A percentile compares a stretch with the other conserved stretches of the same genome.
Evolutionary conservation across 352 stramenopile genomes (phyloP).

Genomic region (Ophiocytium majus): DNA sequence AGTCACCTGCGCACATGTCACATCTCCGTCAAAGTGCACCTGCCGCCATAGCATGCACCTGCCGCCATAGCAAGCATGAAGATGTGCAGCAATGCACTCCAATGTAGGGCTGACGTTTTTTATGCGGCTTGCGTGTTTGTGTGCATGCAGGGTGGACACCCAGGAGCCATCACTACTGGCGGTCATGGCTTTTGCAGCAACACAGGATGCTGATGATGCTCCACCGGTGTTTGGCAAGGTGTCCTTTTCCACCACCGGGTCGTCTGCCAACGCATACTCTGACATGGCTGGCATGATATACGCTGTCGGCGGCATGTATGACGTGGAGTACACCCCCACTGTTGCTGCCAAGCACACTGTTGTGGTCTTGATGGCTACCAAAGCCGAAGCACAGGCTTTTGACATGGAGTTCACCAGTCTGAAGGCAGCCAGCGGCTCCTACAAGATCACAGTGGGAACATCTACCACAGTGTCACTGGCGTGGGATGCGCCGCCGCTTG

Average conservation of each 20-base stretch:
- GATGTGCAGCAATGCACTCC: no score
- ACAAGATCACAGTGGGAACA: conserved; percentile 69
- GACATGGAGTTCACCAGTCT: conserved; percentile 70
- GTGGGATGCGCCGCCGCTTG: neutral
- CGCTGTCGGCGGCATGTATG: conserved; percentile 72
- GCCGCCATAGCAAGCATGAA: no score
- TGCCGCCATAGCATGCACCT: no score
- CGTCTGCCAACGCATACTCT: no score
- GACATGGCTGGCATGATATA: conserved; percentile 67
- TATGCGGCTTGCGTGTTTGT: no score
- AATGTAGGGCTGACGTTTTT: no score
- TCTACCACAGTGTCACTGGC: conserved; percentile 62
- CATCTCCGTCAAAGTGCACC: no score
- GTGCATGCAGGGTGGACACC: no score
- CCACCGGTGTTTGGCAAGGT: conserved; percentile 60
- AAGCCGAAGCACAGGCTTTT: conserved; percentile 74
- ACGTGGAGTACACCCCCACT: conserved; percentile 74
- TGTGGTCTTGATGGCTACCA: conserved; percentile 70
- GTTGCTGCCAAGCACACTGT: conserved; percentile 78
- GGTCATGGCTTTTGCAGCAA: conserved; percentile 32
- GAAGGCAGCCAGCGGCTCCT: conserved; percentile 72
- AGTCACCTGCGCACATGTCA: no score
- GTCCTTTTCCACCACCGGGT: no score
- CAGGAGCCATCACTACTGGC: conserved; percentile 27
- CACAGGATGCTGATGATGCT: conserved; percentile 29